phyloP scores from a whole-genome alignment of 2,329 filamentous ascomycete genomes.

The Thielaviopsis cerberus region DNA sequence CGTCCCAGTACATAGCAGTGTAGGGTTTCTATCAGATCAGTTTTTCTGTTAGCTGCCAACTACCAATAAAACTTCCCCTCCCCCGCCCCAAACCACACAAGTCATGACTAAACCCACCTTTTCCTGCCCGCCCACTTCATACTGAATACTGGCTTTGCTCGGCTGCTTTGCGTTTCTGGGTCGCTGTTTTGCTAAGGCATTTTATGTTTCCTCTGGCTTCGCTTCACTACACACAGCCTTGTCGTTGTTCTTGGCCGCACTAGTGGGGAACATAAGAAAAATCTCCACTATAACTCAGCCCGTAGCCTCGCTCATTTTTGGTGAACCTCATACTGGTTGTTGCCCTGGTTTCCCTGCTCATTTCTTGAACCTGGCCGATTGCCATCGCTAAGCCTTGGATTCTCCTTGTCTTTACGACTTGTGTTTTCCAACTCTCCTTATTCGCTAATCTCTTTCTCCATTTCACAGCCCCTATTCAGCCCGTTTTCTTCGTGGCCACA shows the following conservation, averaged over 20 bases:
- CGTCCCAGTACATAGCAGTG: neutral
- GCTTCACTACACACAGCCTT: neutral
- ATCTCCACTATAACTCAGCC: neutral
- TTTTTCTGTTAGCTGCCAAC: neutral
- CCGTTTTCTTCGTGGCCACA: neutral
- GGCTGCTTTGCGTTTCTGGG: neutral
- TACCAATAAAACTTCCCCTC: neutral
- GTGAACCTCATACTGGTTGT: too few relatives aligned
- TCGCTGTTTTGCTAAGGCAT: neutral
- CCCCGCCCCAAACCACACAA: neutral
- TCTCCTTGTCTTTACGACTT: neutral
- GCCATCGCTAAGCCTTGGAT: neutral
- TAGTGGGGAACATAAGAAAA: too few relatives aligned
- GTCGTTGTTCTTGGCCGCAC: neutral
- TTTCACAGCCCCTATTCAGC: neutral
- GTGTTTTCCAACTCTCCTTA: neutral
- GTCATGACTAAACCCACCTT: neutral
- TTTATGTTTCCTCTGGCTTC: neutral
- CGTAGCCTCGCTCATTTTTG: too few relatives aligned
- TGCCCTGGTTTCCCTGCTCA: neutral
- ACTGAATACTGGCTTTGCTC: neutral
- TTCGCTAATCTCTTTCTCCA: neutral
- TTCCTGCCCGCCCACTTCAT: neutral
- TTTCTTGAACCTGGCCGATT: neutral
- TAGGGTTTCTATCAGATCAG: neutral